These are phyloP conservation scores for Apiotrichum veenhuisii DNA, from an alignment of 1,284 basidiomycete genomes.

Conservation along the genomic window DNA sequence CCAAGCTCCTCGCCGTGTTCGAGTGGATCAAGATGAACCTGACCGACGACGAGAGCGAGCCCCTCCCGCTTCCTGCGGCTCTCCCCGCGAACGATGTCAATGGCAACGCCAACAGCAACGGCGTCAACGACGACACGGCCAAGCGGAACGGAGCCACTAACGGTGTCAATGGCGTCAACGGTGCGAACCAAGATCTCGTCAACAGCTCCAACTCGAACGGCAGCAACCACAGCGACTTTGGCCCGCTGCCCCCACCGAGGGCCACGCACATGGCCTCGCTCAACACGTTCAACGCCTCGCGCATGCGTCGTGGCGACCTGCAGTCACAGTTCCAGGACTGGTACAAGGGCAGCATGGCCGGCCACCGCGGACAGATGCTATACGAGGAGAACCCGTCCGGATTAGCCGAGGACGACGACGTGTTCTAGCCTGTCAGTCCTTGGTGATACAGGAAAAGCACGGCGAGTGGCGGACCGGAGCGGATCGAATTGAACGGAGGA, in stretches of 20 bases:
- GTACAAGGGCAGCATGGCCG: slow-evolving; percentile 9
- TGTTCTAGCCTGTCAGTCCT: slow-evolving; percentile 4
- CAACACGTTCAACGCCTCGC: slow-evolving; percentile 6
- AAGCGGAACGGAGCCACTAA: no score
- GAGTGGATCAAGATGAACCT: slow-evolving; percentile 27
- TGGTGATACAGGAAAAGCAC: no score
- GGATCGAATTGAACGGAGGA: no score
- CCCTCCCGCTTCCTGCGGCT: not conserved
- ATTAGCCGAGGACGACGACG: slow-evolving; percentile 17
- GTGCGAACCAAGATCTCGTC: not conserved
- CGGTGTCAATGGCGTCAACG: not conserved
- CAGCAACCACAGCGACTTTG: slow-evolving; percentile 13
- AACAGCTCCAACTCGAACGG: not conserved
- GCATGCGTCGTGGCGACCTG: slow-evolving; percentile 11
- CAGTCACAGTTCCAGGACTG: slow-evolving; percentile 16
- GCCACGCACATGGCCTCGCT: not conserved
- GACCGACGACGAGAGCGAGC: not conserved
- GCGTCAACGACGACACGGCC: not conserved
- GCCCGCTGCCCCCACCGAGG: slow-evolving; percentile 1
- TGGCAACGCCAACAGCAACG: not conserved
- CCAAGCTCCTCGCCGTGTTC: slow-evolving; percentile 39
- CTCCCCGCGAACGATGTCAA: not conserved
- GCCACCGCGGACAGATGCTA: slow-evolving; percentile 8
- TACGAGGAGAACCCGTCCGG: slow-evolving; percentile 11
- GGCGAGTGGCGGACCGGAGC: no score